Conservation (phyloP, 164 flowering plant genomes). For the Umbilicus rupestris region DNA sequence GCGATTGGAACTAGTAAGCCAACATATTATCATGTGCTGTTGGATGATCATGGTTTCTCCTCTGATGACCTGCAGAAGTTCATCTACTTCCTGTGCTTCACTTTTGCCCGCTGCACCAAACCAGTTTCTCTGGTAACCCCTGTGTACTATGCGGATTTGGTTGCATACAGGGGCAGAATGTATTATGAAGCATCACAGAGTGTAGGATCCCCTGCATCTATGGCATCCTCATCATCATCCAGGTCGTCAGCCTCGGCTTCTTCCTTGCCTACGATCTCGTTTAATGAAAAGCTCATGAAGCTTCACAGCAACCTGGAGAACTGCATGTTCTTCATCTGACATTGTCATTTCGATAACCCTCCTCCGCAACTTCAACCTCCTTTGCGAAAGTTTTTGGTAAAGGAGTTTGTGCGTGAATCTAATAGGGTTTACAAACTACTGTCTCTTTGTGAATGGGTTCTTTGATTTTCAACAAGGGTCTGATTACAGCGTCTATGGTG, state of each 20-base stretch:
- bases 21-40: slow-evolving; percentile 61
- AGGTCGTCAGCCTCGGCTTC: neutral
- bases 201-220: slow-evolving; percentile 14
- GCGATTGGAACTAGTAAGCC: slow-evolving; percentile 75
- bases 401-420: slow-evolving; percentile 33
- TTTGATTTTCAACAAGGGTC: neutral
- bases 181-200: slow-evolving; percentile 43
- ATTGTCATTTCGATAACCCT: slow-evolving; percentile 3
- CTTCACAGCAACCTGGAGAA: slow-evolving; percentile 33
- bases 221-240: slow-evolving; percentile 6
- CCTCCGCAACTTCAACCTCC: slow-evolving; percentile 9
- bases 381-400: slow-evolving; percentile 6
- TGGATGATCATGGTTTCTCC: slow-evolving; percentile 51
- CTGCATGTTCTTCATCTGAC: slow-evolving; percentile 44
- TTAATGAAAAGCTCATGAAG: slow-evolving; percentile 17
- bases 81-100: slow-evolving; percentile 68
- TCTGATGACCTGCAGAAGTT: slow-evolving; percentile 59
- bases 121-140: slow-evolving; percentile 78
- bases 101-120: slow-evolving; percentile 73
- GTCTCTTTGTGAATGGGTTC: neutral
- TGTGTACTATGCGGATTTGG: slow-evolving; percentile 72
- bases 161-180: slow-evolving; percentile 58
- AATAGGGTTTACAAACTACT: slow-evolving; percentile 11
- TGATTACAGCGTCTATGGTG: too few species aligned
- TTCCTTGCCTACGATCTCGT: neutral